Base-by-base conservation (phyloP, 345 rosid species). In the Anacardium occidentale region DNA sequence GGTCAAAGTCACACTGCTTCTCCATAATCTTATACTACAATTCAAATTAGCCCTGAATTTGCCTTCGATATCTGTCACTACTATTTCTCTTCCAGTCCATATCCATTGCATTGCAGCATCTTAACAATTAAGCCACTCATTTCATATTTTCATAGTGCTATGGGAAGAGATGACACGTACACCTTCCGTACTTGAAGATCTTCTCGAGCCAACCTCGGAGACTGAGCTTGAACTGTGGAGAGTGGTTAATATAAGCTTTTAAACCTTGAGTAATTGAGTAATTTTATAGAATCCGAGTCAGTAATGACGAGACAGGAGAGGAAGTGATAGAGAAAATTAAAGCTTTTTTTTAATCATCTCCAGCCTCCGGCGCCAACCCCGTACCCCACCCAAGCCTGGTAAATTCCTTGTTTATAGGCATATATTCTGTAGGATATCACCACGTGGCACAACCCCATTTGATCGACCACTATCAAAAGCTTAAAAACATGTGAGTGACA, bases 401-500 rank as follows among this genome's bases (percentile, higher is more conserved):
- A 34, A 34, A 34, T 34, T 76, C 81, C 77, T 78, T 69, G 3
- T 44, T 64, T 74, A 47, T 69, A 73, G 80, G 65, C 78, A 63
- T 66, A 57, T 63, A 26, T 40, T 64, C 14, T 48, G 53, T 75
- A 73, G 75, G 81, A 57, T 57, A 37, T 57, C 60, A 40, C 77
- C 88, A 63, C 76, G 64, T 78, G 84, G 66, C 83, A 10, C 0
- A 34, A 51, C 74, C 70, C 87, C 75, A 82, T 69, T 87, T 64
- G 85, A 5, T 51, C 48, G 26, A 22, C 57, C 55, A 8, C 40
- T 69, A 1, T 1, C 10, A 55, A 70, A 61, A 57, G 67, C 15
- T 63, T 72, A 50, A 42, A 71, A 74, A 77, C 89, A 83, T 78
- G 89, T 87, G 90, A 80, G 71, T 85, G 89, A 81, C 87, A 80